phyloP scores from a whole-genome alignment of 352 stramenopile genomes.

The Pythium dissimile region DNA sequence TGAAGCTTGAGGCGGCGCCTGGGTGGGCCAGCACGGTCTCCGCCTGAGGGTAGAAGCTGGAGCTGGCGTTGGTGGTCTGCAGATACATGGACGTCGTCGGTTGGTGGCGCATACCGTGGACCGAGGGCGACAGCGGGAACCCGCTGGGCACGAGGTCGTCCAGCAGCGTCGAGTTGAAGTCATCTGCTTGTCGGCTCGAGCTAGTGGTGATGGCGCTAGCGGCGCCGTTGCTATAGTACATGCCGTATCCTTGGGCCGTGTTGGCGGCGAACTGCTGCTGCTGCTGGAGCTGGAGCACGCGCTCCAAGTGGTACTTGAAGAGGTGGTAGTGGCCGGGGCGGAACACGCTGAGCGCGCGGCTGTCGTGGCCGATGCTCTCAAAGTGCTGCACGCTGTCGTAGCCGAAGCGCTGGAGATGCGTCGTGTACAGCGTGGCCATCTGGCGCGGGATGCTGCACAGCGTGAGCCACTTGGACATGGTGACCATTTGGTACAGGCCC shows the following conservation, averaged over 20 bases:
- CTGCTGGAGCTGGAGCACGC: slow-evolving; percentile 16
- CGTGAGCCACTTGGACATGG: slow-evolving; percentile 62
- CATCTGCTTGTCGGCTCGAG: not conserved
- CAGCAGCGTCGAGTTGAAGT: slow-evolving; percentile 22
- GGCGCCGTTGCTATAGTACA: slow-evolving; percentile 12
- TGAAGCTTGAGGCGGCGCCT: slow-evolving; percentile 11
- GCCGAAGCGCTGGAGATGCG: slow-evolving; percentile 49
- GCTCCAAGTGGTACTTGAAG: slow-evolving; percentile 24
- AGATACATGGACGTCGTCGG: slow-evolving; percentile 18
- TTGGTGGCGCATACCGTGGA: slow-evolving; percentile 1
- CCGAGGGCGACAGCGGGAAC: slow-evolving; percentile 11
- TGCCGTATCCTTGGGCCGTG: slow-evolving; percentile 1
- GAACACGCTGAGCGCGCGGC: slow-evolving; percentile 16
- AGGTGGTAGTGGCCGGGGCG: slow-evolving; percentile 18
- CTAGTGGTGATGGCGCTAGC: not conserved
- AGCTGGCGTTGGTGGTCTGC: not conserved
- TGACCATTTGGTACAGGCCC: slow-evolving; percentile 32
- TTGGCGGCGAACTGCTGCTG: slow-evolving; percentile 3
- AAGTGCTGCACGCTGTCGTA: slow-evolving; percentile 59
- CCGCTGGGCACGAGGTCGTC: slow-evolving; percentile 19
- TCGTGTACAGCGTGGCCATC: slow-evolving; percentile 49
- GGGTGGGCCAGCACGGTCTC: not conserved
- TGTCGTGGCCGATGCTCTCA: slow-evolving; percentile 31
- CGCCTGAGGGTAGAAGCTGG: slow-evolving; percentile 3
- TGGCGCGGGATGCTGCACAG: slow-evolving; percentile 46